Percentiles rank a stretch among this genome's conserved stretches.
Evolutionary conservation across 495 filamentous ascomycete genomes (phyloP).

Genomic region (Tirmania nivea): DNA sequence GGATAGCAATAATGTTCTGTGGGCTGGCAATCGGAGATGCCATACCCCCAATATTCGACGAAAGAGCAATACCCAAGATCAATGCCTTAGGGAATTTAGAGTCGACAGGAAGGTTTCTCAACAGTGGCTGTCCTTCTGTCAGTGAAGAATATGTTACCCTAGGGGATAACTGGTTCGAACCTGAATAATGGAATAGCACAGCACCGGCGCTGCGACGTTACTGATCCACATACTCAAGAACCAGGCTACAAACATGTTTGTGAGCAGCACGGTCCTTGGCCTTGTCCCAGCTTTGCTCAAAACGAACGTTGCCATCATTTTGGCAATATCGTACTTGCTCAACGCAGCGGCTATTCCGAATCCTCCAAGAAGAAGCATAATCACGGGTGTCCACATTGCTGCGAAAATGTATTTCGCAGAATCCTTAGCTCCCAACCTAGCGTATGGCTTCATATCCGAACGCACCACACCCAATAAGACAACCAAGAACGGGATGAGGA

Average conservation of each 20-base stretch:
- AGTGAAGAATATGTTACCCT: conserved; percentile 3
- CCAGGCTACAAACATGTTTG: conserved; percentile 96
- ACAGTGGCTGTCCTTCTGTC: conserved; percentile 39
- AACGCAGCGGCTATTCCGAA: conserved; percentile 90
- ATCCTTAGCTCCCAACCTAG: conserved; percentile 45
- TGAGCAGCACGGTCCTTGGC: conserved; percentile 67
- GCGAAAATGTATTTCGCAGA: conserved; percentile 68
- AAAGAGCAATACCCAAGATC: conserved; percentile 86
- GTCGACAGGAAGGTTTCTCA: conserved; percentile 76
- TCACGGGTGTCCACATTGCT: conserved; percentile 98
- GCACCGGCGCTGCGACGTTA: conserved; percentile 93
- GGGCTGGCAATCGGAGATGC: conserved; percentile 91
- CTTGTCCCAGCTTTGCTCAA: conserved; percentile 86
- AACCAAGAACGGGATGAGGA: conserved; percentile 81
- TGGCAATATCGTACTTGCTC: conserved; percentile 93
- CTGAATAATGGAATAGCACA: conserved; percentile 94
- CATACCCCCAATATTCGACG: conserved; percentile 87
- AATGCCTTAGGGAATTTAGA: conserved; percentile 86
- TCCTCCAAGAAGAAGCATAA: conserved; percentile 91
- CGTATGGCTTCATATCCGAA: conserved; percentile 43
- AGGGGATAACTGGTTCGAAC: conserved; percentile 22
- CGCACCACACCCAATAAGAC: conserved; percentile 71
- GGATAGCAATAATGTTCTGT: conserved; percentile 88
- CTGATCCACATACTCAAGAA: conserved; percentile 98
- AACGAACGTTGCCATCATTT: conserved; percentile 90